Conservation (phyloP, 345 rosid species). For the Euphorbia peplus region DNA sequence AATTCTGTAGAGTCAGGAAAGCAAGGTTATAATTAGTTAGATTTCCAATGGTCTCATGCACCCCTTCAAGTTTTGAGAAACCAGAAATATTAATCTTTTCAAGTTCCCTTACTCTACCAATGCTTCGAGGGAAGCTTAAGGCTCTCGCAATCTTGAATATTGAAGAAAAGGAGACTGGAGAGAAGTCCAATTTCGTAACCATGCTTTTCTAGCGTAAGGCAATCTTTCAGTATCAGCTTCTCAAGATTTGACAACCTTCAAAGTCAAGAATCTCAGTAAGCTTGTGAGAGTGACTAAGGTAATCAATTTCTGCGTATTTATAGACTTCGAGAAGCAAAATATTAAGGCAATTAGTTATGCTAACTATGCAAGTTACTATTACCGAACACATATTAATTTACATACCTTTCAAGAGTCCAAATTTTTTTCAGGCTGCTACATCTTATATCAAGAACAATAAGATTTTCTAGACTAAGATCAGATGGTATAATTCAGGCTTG, state of each 20-base stretch:
- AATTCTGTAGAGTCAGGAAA: neutral
- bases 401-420: neutral
- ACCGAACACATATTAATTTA: neutral
- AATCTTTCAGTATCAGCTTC: slow-evolving; percentile 6
- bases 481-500: slow-evolving; percentile 3
- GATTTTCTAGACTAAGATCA: neutral
- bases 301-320: slow-evolving; percentile 15
- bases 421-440: slow-evolving; percentile 7
- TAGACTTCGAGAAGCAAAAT: neutral
- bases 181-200: slow-evolving; percentile 18
- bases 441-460: slow-evolving; percentile 8
- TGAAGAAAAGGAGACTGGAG: neutral
- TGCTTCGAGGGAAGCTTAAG: slow-evolving; percentile 10
- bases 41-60: neutral
- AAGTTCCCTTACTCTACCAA: slow-evolving; percentile 15
- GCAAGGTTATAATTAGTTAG: neutral
- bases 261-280: slow-evolving; percentile 5
- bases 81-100: slow-evolving; percentile 20
- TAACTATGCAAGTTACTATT: neutral
- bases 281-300: slow-evolving; percentile 7
- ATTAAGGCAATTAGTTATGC: too few relatives aligned
- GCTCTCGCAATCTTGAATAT: slow-evolving; percentile 19
- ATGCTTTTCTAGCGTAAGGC: slow-evolving; percentile 13
- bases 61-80: slow-evolving; percentile 12
- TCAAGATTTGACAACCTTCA: slow-evolving; percentile 9